phyloP scores from a whole-genome alignment of 805 yeast genomes.

The Huiozyma sinensis region DNA sequence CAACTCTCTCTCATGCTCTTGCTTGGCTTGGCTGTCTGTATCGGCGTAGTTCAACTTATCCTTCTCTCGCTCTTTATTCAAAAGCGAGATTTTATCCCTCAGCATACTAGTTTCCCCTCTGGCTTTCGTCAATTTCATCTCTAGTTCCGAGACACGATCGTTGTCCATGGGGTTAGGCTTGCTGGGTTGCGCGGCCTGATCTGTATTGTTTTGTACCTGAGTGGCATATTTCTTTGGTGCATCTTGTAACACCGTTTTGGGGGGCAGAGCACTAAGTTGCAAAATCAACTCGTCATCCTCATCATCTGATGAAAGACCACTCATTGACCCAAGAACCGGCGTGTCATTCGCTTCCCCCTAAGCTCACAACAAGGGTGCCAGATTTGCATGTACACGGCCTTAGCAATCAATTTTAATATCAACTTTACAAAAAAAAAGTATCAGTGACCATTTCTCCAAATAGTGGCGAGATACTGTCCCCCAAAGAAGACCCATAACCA shows the following conservation, averaged over 20 bases:
- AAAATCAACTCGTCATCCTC: slow-evolving; percentile 37
- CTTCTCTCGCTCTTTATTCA: slow-evolving; percentile 32
- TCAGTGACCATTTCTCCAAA: too few species aligned
- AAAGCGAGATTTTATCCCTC: slow-evolving; percentile 47
- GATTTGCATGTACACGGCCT: too few species aligned
- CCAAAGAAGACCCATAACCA: too few species aligned
- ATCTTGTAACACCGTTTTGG: slow-evolving; percentile 1
- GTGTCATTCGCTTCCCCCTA: too few species aligned
- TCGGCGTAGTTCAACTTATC: slow-evolving; percentile 28
- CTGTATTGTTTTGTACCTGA: slow-evolving; percentile 17
- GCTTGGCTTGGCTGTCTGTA: slow-evolving; percentile 18
- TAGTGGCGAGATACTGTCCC: too few species aligned
- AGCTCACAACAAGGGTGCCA: too few species aligned
- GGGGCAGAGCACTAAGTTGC: slow-evolving; percentile 37
- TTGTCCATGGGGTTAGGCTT: not conserved
- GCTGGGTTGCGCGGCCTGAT: slow-evolving; percentile 32
- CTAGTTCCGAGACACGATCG: not conserved
- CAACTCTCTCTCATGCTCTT: slow-evolving; percentile 25
- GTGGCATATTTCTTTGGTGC: slow-evolving; percentile 6
- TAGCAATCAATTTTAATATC: too few species aligned
- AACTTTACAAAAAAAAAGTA: too few species aligned
- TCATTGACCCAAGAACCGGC: not conserved
- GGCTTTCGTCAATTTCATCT: slow-evolving; percentile 35
- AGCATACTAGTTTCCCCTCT: slow-evolving; percentile 77
- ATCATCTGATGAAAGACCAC: slow-evolving; percentile 4